Base-by-base conservation (phyloP, 495 filamentous ascomycete genomes). In the Tuber melanosporum region DNA sequence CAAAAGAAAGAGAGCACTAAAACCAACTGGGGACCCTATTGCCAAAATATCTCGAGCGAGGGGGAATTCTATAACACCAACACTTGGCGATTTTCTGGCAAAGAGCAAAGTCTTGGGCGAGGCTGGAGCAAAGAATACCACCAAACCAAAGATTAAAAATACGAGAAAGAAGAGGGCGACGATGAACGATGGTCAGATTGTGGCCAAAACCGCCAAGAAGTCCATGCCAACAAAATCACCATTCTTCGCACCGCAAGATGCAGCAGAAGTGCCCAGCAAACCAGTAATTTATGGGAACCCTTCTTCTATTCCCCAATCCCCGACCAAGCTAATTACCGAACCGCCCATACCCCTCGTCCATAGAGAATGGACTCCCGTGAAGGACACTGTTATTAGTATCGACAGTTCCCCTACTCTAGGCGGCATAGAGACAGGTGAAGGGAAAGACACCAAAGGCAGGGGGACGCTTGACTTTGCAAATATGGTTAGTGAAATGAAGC, bases 281-380 rank as follows among this genome's bases (percentile, higher is more conserved):
- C 26, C 74, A 39, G 39, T 52, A 41, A 10, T 22, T 45, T 17
- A 46, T 9, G 71, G 73, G 41, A 78, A 76, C 22, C 39, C 42
- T 19, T 39, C 49, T n/a, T 41, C 76, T 57, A 45, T 46, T 22
- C 71, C 74, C 74, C 73, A 52, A 26, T 57, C 62, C 46, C 75
- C 75, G n/a, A 74, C 72, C 46, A 49, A 62, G 22, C 62, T 47
- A 42, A 32, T 57, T 44, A 46, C 73, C 17, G 41, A 73, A 9
- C 80, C 45, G 26, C 71, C 77, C 10, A 44, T 80, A 32, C 71
- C 75, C 26, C 71, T 76, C 41, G 52, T 39, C 44, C 71, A 72
- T 39, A 41, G 80, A 14, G 74, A 79, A 75, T 82, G 80, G 80
- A 79, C 80, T 41, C 80, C 80, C n/a, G 77, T 77, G 46, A 78